These are phyloP conservation scores for Porpolomopsis calyptriformis DNA, from an alignment of 768 basidiomycete genomes.

Conservation along the genomic window DNA sequence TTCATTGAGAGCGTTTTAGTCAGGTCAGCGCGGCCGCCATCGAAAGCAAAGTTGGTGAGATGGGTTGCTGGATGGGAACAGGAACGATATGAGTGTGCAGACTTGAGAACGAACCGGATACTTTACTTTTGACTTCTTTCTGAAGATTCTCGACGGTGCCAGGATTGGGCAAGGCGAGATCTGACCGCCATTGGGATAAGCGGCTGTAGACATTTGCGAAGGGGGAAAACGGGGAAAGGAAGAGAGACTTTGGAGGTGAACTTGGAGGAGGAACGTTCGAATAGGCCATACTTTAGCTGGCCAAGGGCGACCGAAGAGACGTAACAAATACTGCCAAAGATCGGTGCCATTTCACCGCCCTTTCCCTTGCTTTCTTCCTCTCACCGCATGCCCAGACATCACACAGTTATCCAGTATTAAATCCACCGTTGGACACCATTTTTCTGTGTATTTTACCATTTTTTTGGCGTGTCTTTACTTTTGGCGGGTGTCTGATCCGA, in stretches of 20 bases:
- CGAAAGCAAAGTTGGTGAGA: constrained; percentile 90
- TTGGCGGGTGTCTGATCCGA: no score
- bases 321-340: no score
- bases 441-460: no score
- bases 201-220: constrained; percentile 58
- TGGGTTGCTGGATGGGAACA: constrained; percentile 56
- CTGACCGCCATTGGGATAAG: constrained; percentile 72
- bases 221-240: constrained; percentile 42
- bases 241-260: constrained; percentile 23
- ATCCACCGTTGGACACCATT: no score
- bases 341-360: no score
- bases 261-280: background rate
- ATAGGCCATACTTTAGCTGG: no score
- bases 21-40: constrained; percentile 93
- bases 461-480: no score
- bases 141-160: constrained; percentile 87
- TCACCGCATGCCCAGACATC: no score
- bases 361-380: no score
- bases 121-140: constrained; percentile 84
- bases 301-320: no score
- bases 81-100: constrained; percentile 6
- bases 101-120: background rate
- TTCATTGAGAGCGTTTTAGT: constrained; percentile 86
- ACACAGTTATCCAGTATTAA: no score
- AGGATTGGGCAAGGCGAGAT: constrained; percentile 79